Evolutionary conservation across 1,284 basidiomycete species (phyloP).

Genomic region (Boletellus deceptivus): DNA sequence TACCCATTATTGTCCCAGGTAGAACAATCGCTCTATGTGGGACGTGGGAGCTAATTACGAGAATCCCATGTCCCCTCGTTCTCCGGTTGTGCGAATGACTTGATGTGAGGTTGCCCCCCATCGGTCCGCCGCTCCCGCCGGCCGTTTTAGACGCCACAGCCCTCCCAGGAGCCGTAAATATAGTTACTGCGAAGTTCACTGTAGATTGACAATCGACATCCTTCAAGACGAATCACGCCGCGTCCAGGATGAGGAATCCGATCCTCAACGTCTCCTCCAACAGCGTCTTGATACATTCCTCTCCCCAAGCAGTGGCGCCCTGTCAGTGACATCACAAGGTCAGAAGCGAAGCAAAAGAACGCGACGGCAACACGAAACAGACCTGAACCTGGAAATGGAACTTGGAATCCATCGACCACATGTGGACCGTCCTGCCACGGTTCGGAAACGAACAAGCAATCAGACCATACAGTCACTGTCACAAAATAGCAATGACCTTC

Average conservation of each 20-base stretch:
- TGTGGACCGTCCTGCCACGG: conserved; percentile 12
- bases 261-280: conserved; percentile 22
- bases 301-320: conserved; percentile 24
- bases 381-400: conserved; percentile 18
- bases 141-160: too few species aligned
- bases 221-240: background rate
- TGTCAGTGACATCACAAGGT: background rate
- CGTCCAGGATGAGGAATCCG: conserved; percentile 12
- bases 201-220: too few species aligned
- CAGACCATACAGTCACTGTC: background rate
- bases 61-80: too few species aligned
- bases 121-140: too few species aligned
- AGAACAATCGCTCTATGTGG: too few species aligned
- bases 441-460: background rate
- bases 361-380: background rate
- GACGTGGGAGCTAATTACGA: too few species aligned
- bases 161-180: too few species aligned
- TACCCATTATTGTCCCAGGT: too few species aligned
- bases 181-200: too few species aligned
- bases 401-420: conserved; percentile 23
- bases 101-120: too few species aligned
- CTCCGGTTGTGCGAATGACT: too few species aligned
- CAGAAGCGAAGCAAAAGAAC: background rate
- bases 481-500: background rate
- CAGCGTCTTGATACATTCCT: conserved; percentile 16